Percentiles rank a stretch among this genome's conserved stretches.
phyloP scores from a whole-genome alignment of 495 filamentous ascomycete genomes.

The Apodospora peruviana region DNA sequence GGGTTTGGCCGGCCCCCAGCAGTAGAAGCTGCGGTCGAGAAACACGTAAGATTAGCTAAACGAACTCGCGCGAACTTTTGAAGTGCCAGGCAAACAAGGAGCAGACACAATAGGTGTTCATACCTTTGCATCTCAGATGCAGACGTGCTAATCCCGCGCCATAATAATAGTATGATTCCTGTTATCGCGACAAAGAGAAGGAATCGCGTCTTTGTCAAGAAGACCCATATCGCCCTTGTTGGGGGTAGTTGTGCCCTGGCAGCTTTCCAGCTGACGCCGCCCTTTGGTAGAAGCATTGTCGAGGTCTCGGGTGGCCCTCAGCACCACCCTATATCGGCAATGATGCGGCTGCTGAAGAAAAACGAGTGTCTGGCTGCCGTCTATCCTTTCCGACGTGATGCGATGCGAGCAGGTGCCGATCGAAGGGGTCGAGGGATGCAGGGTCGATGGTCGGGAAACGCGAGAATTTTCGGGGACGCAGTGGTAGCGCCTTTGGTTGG shows the following conservation, averaged over 20 bases:
- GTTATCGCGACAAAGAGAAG: constrained; percentile 67
- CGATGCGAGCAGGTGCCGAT: background rate
- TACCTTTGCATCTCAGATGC: constrained; percentile 91
- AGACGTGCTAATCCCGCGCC: constrained; percentile 76
- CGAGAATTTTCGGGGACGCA: constrained; percentile 3
- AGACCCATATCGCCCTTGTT: constrained; percentile 68
- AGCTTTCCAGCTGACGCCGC: constrained; percentile 89
- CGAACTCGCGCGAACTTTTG: background rate
- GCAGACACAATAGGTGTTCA: constrained; percentile 17
- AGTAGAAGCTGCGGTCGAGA: constrained; percentile 72
- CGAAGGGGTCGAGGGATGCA: background rate
- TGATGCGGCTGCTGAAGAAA: constrained; percentile 6
- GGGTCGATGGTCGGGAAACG: background rate
- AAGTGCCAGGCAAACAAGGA: background rate
- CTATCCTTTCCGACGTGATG: constrained; percentile 4
- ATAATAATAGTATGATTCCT: constrained; percentile 76
- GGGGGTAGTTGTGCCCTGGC: constrained; percentile 77
- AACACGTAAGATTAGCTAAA: background rate
- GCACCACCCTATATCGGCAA: constrained; percentile 25
- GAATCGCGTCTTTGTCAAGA: constrained; percentile 74
- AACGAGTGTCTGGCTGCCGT: constrained; percentile 4
- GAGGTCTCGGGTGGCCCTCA: constrained; percentile 28
- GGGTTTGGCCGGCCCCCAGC: constrained; percentile 87
- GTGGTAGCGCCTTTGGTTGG: background rate
- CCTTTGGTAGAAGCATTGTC: constrained; percentile 68